Percentiles rank a stretch among this genome's conserved stretches.
Evolutionary conservation across 306 rosid genomes (phyloP).

Genomic region (Quillaja saponaria): DNA sequence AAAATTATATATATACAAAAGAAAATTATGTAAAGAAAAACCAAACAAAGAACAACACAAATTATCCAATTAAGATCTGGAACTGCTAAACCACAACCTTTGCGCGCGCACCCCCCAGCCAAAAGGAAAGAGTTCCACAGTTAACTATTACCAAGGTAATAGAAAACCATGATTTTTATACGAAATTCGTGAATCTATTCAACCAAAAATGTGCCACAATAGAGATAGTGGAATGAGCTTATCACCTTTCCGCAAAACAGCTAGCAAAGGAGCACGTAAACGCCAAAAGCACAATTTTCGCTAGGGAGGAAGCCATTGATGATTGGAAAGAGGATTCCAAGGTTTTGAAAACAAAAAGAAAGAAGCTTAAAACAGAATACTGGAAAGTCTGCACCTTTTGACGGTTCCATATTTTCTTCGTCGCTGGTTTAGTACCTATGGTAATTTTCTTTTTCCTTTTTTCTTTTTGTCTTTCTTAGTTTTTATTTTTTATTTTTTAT

Average conservation of each 20-base stretch:
- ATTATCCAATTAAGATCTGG: neutral
- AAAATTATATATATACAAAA: neutral
- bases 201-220: neutral
- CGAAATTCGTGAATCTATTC: neutral
- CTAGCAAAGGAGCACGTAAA: slow-evolving; percentile 21
- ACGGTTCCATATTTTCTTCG: neutral
- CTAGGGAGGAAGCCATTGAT: slow-evolving; percentile 46
- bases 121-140: neutral
- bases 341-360: neutral
- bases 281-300: slow-evolving; percentile 36
- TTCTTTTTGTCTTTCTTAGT: no score
- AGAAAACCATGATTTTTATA: neutral
- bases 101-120: neutral
- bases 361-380: neutral
- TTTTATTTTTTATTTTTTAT: no score
- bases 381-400: neutral
- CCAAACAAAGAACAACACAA: slow-evolving; percentile 17
- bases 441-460: no score
- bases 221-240: slow-evolving; percentile 7
- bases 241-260: slow-evolving; percentile 50
- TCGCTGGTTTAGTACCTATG: no score
- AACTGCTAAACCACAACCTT: neutral
- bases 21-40: neutral
- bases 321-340: neutral
- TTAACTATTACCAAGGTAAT: no score